These are phyloP conservation scores for Schizophyllum commune DNA, from an alignment of 1,284 basidiomycete genomes.

Conservation along the genomic window DNA sequence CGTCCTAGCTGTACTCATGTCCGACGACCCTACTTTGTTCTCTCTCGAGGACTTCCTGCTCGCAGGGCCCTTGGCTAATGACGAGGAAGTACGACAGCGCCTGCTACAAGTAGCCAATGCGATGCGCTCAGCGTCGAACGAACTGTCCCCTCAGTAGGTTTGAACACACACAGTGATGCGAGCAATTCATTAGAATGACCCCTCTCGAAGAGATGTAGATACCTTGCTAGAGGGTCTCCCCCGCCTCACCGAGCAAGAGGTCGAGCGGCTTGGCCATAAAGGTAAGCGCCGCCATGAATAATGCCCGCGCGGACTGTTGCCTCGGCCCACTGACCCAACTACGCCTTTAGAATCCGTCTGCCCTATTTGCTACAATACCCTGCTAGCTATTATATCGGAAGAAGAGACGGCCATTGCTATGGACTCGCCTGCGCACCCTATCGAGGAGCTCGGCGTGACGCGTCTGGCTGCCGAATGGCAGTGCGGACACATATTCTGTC, in stretches of 20 bases:
- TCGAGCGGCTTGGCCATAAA: constrained; percentile 25
- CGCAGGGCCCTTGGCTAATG: neutral
- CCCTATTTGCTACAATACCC: constrained; percentile 62
- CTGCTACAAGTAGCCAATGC: neutral
- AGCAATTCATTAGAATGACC: neutral
- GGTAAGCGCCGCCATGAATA: constrained; percentile 15
- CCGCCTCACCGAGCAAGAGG: constrained; percentile 26
- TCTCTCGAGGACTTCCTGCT: too few relatives aligned
- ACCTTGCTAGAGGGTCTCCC: constrained; percentile 22
- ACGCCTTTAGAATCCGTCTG: constrained; percentile 47
- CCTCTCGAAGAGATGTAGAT: neutral
- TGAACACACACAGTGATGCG: neutral
- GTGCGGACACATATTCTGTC: constrained; percentile 69
- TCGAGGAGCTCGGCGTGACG: constrained; percentile 63
- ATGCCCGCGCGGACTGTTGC: neutral
- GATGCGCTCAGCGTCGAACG: neutral
- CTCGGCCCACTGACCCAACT: neutral
- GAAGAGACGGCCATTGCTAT: constrained; percentile 63
- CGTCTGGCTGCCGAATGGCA: constrained; percentile 43
- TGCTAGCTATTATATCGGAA: constrained; percentile 57
- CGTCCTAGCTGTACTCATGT: too few relatives aligned
- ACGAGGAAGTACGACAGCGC: neutral
- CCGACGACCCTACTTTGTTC: too few relatives aligned
- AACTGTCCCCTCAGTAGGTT: constrained; percentile 8
- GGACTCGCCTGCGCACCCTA: constrained; percentile 65